These are phyloP conservation scores for Fraxinus floribunda DNA, from an alignment of 305 asterid species.

Conservation along the genomic window DNA sequence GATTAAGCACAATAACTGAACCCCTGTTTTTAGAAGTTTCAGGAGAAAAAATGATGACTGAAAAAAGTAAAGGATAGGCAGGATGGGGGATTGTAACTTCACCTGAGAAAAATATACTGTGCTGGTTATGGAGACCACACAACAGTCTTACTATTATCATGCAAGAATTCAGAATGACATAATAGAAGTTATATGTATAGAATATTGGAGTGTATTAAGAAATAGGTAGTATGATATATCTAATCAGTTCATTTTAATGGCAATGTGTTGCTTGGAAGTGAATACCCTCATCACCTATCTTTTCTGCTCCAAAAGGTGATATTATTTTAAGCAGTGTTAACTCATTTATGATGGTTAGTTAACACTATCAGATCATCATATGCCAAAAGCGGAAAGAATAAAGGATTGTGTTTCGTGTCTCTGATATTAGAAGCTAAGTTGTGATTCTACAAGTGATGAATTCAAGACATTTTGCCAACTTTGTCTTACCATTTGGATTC, in stretches of 20 bases:
- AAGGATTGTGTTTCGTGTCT: slow-evolving; percentile 7
- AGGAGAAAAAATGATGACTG: not conserved
- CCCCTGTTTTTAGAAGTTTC: not conserved
- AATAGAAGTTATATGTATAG: not conserved
- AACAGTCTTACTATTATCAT: not conserved
- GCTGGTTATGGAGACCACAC: not conserved
- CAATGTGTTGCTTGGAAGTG: not conserved
- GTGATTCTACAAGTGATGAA: not conserved
- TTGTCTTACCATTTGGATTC: not conserved
- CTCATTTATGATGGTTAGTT: not conserved
- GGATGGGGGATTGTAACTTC: not conserved
- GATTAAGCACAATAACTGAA: not conserved
- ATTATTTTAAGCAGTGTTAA: not conserved
- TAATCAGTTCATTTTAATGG: not conserved
- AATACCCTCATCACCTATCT: not conserved
- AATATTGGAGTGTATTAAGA: not conserved
- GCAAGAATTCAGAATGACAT: not conserved
- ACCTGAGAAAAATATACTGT: not conserved
- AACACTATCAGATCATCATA: not conserved
- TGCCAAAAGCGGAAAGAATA: not conserved
- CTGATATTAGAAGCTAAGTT: not conserved
- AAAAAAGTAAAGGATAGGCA: not conserved
- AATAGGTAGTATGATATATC: not conserved
- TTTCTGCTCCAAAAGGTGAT: not conserved
- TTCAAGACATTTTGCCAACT: not conserved